A percentile compares a stretch with the other conserved stretches of the same genome.
These are phyloP conservation scores for Cynara cardunculus DNA, from an alignment of 129 eudicot species.

Conservation along the genomic window DNA sequence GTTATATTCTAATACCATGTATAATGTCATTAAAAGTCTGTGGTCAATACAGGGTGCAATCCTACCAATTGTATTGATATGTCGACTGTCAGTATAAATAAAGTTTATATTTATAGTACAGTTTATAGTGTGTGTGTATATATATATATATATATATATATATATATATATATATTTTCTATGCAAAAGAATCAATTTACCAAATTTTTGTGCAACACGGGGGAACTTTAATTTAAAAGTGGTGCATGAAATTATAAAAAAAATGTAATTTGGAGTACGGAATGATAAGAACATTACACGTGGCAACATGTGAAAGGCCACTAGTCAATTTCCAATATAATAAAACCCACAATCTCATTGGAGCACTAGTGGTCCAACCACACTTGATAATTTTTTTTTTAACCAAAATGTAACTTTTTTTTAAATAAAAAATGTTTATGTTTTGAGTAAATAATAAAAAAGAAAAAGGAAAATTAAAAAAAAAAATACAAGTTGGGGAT, in stretches of 20 bases:
- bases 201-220: background rate
- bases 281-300: conserved; percentile 12
- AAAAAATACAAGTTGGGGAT: conserved; percentile 29
- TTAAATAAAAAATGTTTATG: background rate
- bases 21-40: background rate
- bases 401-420: conserved; percentile 9
- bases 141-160: too few relatives aligned
- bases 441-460: background rate
- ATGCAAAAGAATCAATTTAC: background rate
- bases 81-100: background rate
- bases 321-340: conserved; percentile 7
- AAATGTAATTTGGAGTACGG: background rate
- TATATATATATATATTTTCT: too few relatives aligned
- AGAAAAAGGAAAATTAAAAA: background rate
- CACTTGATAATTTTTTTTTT: conserved; percentile 13
- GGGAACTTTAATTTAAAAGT: background rate
- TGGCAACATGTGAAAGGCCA: conserved; percentile 20
- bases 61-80: background rate
- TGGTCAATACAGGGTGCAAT: background rate
- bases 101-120: background rate
- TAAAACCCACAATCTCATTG: conserved; percentile 29
- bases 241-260: conserved; percentile 6
- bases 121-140: too few relatives aligned
- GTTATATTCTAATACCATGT: background rate
- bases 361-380: conserved; percentile 35